Evolutionary conservation across 495 filamentous ascomycete genomes (phyloP).

Genomic region (Penicillium silybi): DNA sequence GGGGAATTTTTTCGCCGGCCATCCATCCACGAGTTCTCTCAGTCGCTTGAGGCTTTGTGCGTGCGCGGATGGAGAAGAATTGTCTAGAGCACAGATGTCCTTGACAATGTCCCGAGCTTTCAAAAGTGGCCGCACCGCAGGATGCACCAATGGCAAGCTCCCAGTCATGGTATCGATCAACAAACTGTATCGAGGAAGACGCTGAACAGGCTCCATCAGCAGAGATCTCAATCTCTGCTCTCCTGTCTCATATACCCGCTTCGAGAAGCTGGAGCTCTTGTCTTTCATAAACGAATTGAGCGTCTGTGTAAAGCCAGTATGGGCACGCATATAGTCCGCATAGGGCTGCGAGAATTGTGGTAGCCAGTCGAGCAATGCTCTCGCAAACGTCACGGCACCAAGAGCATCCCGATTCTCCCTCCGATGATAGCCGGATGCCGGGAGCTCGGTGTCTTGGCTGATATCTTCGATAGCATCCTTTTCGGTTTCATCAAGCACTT

Average conservation of each 20-base stretch:
- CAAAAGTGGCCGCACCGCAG: slow-evolving; percentile 71
- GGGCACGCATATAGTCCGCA: slow-evolving; percentile 82
- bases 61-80: slow-evolving; percentile 57
- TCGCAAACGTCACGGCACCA: slow-evolving; percentile 70
- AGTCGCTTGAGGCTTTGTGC: slow-evolving; percentile 67
- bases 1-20: slow-evolving; percentile 71
- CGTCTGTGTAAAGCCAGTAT: slow-evolving; percentile 75
- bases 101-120: slow-evolving; percentile 88
- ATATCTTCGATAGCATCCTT: slow-evolving; percentile 70
- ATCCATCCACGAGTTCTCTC: slow-evolving; percentile 69
- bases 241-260: slow-evolving; percentile 73
- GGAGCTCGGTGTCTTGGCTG: slow-evolving; percentile 48
- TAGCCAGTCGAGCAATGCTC: slow-evolving; percentile 80
- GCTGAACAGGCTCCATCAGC: slow-evolving; percentile 93
- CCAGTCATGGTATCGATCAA: slow-evolving; percentile 93
- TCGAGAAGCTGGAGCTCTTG: slow-evolving; percentile 71
- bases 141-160: slow-evolving; percentile 76
- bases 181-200: slow-evolving; percentile 89
- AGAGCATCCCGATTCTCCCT: slow-evolving; percentile 61
- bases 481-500: slow-evolving; percentile 78
- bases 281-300: slow-evolving; percentile 71
- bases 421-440: slow-evolving; percentile 28
- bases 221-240: slow-evolving; percentile 90
- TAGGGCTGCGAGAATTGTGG: slow-evolving; percentile 87
- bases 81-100: slow-evolving; percentile 89